Base-by-base conservation (phyloP, 2,329 filamentous ascomycete genomes). In the Nothophoma quercina region DNA sequence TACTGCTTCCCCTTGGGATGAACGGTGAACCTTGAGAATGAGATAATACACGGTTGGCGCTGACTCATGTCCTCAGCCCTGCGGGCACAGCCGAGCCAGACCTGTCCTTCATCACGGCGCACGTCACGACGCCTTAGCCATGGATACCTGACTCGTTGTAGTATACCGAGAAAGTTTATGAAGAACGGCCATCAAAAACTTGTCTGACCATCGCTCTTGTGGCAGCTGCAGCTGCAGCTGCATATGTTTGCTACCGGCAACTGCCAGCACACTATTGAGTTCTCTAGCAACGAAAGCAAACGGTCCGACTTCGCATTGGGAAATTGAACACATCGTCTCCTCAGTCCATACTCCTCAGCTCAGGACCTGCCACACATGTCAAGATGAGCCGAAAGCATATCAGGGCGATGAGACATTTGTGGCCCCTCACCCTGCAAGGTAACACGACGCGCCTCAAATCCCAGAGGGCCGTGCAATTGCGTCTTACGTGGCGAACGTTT, bases 1-100 rank as follows among this genome's bases (percentile, higher is more conserved):
- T 4, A 12, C n/a, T n/a, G n/a, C n/a, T n/a, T n/a, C n/a, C n/a
- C n/a, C n/a, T 26, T 26, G 12, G 25, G 25, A 7, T 12, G 25
- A 26, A 43, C 29, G 3, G 3, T 34, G 16, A 13, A 23, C 3
- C 15, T 19, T 10, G 21, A 28, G 35, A 7, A 26, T 12, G 6
- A 12, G 6, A 26, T 12, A 26, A 26, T 8, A n/a, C 35, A 15
- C 18, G 10, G n/a, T 6, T 39, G 18, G 7, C 8, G 22, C 39
- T 34, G 38, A 44, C 38, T 44, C 38, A 18, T 21, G 12, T 8
- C 2, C 21, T 13, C 16, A 39, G 32, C 32, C 33, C 12, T 44
- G 15, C 50, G 50, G 50, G 30, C 43, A 28, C 38, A 48, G 50
- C 50, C 50, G 50, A 47, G 21, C 43, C 26, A 53, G 39, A 36